These are phyloP conservation scores for Didymella exigua DNA, from an alignment of 2,329 filamentous ascomycete species.

Conservation along the genomic window DNA sequence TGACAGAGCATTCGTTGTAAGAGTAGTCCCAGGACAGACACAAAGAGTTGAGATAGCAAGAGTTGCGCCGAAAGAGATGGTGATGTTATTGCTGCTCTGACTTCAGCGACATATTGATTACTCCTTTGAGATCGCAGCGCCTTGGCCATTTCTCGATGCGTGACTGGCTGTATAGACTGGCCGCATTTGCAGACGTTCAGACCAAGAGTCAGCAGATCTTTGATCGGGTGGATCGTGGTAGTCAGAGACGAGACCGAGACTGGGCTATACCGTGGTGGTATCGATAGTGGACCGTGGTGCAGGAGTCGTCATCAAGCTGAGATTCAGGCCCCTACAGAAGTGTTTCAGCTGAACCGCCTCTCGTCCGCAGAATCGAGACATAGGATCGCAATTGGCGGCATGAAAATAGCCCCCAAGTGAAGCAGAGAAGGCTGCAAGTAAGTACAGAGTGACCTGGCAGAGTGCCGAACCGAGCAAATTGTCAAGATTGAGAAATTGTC, in stretches of 20 bases:
- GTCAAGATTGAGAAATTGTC: slow-evolving; percentile 33
- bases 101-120: slow-evolving; percentile 11
- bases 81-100: slow-evolving; percentile 7
- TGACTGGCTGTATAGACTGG: slow-evolving; percentile 18
- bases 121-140: slow-evolving; percentile 23
- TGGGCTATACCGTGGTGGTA: slow-evolving; percentile 13
- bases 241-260: slow-evolving; percentile 20
- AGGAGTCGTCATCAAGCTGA: slow-evolving; percentile 22
- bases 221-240: slow-evolving; percentile 21
- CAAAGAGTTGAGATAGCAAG: slow-evolving; percentile 10
- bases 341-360: slow-evolving; percentile 26
- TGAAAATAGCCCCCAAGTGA: slow-evolving; percentile 20
- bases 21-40: slow-evolving; percentile 16
- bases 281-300: slow-evolving; percentile 11
- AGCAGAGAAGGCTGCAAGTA: slow-evolving; percentile 24
- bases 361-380: slow-evolving; percentile 3
- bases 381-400: slow-evolving; percentile 27
- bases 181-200: not conserved
- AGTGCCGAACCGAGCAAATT: slow-evolving; percentile 36
- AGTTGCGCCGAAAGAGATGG: slow-evolving; percentile 1
- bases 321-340: slow-evolving; percentile 16
- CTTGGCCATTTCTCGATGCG: slow-evolving; percentile 25
- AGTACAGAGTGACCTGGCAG: slow-evolving; percentile 41
- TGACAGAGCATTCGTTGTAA: slow-evolving; percentile 15
- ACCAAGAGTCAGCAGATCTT: not conserved